phyloP scores from a whole-genome alignment of 2,329 filamentous ascomycete species.

The Davidsoniella eucalypti region DNA sequence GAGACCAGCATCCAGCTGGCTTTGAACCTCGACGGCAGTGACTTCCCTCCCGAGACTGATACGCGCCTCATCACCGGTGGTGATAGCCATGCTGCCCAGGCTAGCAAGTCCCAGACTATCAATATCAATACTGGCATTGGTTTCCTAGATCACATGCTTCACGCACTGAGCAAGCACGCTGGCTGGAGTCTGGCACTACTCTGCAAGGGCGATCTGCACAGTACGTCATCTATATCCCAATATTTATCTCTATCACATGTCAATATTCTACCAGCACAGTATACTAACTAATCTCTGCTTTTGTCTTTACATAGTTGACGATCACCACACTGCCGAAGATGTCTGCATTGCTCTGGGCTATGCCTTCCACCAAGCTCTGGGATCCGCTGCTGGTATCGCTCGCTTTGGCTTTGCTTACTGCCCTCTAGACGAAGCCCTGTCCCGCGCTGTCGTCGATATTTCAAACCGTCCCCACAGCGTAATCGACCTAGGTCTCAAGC shows the following conservation, averaged over 20 bases:
- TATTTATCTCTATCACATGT: background rate
- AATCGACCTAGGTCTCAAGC: slow-evolving; percentile 64
- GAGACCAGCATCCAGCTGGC: slow-evolving; percentile 94
- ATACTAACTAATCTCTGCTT: background rate
- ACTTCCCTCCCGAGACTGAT: slow-evolving; percentile 50
- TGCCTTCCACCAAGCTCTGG: slow-evolving; percentile 69
- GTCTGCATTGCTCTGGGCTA: slow-evolving; percentile 78
- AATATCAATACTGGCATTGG: slow-evolving; percentile 85
- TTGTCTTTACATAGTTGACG: slow-evolving; percentile 52
- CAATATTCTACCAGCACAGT: background rate
- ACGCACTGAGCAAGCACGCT: slow-evolving; percentile 87
- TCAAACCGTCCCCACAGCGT: slow-evolving; percentile 82
- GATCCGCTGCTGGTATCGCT: slow-evolving; percentile 62
- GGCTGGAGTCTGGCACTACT: slow-evolving; percentile 79
- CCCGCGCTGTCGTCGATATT: slow-evolving; percentile 83
- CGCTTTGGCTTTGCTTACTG: slow-evolving; percentile 87
- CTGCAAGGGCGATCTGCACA: slow-evolving; percentile 81
- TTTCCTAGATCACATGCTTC: slow-evolving; percentile 97
- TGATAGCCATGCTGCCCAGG: slow-evolving; percentile 65
- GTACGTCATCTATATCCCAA: slow-evolving; percentile 32
- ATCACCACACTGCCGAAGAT: slow-evolving; percentile 97
- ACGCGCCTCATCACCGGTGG: slow-evolving; percentile 30
- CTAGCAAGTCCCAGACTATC: slow-evolving; percentile 71
- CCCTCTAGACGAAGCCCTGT: slow-evolving; percentile 88
- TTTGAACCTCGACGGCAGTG: slow-evolving; percentile 83